These are phyloP conservation scores for Mycena galopus DNA, from an alignment of 768 basidiomycete genomes.

Conservation along the genomic window DNA sequence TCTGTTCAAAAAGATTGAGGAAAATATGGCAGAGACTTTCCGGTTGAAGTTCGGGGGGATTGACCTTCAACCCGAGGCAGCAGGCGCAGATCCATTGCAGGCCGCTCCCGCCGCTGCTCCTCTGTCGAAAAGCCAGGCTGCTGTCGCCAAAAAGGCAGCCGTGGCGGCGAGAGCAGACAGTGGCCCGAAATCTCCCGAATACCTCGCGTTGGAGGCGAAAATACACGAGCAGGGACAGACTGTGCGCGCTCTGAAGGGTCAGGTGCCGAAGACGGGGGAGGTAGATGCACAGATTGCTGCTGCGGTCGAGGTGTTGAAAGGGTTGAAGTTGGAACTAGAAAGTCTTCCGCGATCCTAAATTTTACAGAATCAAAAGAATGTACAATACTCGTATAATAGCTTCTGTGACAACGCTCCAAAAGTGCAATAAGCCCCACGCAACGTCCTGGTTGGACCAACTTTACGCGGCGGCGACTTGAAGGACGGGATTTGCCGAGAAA, in stretches of 20 bases:
- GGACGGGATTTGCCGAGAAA: too few species aligned
- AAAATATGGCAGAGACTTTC: slow-evolving; percentile 89
- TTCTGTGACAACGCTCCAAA: too few species aligned
- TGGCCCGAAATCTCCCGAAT: slow-evolving; percentile 80
- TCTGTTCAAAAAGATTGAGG: slow-evolving; percentile 95
- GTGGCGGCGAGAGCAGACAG: slow-evolving; percentile 50
- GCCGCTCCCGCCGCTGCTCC: slow-evolving; percentile 56
- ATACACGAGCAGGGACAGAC: slow-evolving; percentile 81
- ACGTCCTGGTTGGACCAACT: too few species aligned
- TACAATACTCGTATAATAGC: slow-evolving; percentile 1
- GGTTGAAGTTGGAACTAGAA: slow-evolving; percentile 71
- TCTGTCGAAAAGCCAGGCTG: slow-evolving; percentile 71
- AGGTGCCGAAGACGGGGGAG: slow-evolving; percentile 68
- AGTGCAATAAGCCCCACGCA: too few species aligned
- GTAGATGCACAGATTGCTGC: slow-evolving; percentile 71
- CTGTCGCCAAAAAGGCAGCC: slow-evolving; percentile 61
- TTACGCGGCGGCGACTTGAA: too few species aligned
- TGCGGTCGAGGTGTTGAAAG: slow-evolving; percentile 75
- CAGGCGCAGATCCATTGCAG: slow-evolving; percentile 56
- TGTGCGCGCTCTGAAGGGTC: slow-evolving; percentile 80
- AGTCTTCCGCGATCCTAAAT: slow-evolving; percentile 36
- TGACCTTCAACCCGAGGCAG: slow-evolving; percentile 53
- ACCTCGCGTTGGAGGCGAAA: slow-evolving; percentile 78
- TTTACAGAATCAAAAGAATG: background rate
- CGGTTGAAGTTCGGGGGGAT: slow-evolving; percentile 82